Conservation (phyloP, 2,329 filamentous ascomycete genomes). For the Claviceps lovelessii region DNA sequence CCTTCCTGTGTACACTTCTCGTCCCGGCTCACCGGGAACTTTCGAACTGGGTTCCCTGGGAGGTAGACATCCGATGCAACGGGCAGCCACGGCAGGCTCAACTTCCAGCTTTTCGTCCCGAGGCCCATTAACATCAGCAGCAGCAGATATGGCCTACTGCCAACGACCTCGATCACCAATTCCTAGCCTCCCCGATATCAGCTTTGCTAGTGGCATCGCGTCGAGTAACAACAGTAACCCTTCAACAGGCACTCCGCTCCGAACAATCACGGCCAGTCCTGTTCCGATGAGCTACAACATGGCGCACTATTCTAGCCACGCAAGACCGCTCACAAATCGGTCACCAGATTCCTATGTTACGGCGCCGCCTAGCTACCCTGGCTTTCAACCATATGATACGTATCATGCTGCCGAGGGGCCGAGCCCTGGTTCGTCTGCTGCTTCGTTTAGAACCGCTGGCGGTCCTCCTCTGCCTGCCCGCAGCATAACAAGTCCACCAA, state of each 20-base stretch:
- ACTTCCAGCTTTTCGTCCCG: constrained; percentile 49
- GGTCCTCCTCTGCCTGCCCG: constrained; percentile 12
- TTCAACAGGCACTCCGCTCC: constrained; percentile 7
- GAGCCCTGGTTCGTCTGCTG: constrained; percentile 19
- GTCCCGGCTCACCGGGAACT: constrained; percentile 38
- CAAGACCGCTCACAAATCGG: constrained; percentile 18
- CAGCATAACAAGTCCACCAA: constrained; percentile 24
- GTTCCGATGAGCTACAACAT: constrained; percentile 14
- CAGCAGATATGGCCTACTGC: constrained; percentile 45
- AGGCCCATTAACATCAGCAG: constrained; percentile 45
- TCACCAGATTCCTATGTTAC: constrained; percentile 17
- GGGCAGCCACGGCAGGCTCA: constrained; percentile 41
- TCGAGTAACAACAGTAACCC: constrained; percentile 7
- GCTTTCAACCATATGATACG: constrained; percentile 14
- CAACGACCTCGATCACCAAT: constrained; percentile 22
- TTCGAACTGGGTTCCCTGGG: constrained; percentile 39
- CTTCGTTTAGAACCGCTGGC: constrained; percentile 11
- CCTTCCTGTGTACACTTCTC: constrained; percentile 47
- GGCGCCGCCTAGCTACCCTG: constrained; percentile 7
- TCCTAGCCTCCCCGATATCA: constrained; percentile 19
- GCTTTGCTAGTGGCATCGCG: constrained; percentile 8
- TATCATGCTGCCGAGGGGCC: constrained; percentile 13
- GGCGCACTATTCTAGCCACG: constrained; percentile 19
- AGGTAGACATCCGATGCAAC: constrained; percentile 34
- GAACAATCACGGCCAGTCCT: constrained; percentile 17